phyloP scores from a whole-genome alignment of 345 rosid genomes.

The Viola odorata region DNA sequence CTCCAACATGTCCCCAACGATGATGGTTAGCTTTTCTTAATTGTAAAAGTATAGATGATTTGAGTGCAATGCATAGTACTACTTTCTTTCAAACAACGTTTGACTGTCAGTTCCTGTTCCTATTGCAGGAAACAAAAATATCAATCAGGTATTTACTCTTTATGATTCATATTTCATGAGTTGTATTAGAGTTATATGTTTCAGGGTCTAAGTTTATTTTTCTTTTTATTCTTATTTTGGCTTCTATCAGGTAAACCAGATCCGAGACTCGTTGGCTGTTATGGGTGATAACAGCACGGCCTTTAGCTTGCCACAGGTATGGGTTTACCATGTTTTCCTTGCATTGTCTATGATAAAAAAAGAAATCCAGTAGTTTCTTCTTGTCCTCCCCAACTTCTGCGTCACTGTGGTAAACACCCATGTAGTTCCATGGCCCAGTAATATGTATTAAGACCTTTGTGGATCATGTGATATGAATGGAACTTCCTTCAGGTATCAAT shows the following conservation, averaged over 20 bases:
- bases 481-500: no score
- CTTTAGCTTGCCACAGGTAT: constrained; percentile 95
- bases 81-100: constrained; percentile 12
- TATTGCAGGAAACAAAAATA: constrained; percentile 82
- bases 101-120: constrained; percentile 27
- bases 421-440: background rate
- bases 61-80: constrained; percentile 8
- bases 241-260: constrained; percentile 70
- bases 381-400: background rate
- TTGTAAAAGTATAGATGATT: background rate
- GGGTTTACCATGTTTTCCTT: constrained; percentile 17
- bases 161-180: constrained; percentile 6
- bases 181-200: background rate
- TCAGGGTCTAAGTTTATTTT: constrained; percentile 4
- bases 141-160: constrained; percentile 58
- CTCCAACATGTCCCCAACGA: constrained; percentile 76
- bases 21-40: constrained; percentile 50
- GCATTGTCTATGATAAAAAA: background rate
- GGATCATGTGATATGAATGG: background rate
- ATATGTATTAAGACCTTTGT: background rate
- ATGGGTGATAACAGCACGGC: constrained; percentile 99
- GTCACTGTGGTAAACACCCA: background rate
- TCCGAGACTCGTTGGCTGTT: constrained; percentile 82
- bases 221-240: constrained; percentile 2
- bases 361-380: background rate